Evolutionary conservation across 371 early-diverging fungal genomes (phyloP).

Genomic region (Zychaea mexicana): DNA sequence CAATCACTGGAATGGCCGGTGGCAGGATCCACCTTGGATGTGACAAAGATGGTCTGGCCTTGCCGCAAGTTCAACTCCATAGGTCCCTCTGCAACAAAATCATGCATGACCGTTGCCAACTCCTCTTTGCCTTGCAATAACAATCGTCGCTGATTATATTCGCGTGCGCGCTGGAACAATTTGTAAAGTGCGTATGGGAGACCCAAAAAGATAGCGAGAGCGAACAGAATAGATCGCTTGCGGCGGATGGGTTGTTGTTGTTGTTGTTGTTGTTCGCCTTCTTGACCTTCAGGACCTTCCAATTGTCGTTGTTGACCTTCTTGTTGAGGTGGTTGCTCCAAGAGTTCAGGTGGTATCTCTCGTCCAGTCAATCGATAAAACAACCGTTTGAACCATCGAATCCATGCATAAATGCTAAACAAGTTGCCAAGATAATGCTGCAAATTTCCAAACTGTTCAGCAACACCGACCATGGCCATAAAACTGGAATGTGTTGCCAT

Average conservation of each 20-base stretch:
- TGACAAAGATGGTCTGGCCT: constrained; percentile 88
- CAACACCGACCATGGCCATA: constrained; percentile 97
- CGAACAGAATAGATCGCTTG: constrained; percentile 75
- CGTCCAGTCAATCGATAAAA: constrained; percentile 30
- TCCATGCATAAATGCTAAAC: constrained; percentile 72
- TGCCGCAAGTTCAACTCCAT: constrained; percentile 80
- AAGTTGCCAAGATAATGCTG: constrained; percentile 81
- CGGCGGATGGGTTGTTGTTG: constrained; percentile 16
- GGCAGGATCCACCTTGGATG: constrained; percentile 74
- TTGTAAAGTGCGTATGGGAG: constrained; percentile 90
- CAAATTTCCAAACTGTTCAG: constrained; percentile 93
- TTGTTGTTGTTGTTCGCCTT: constrained; percentile 55
- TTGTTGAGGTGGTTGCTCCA: constrained; percentile 68
- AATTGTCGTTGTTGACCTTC: constrained; percentile 59
- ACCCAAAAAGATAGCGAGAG: constrained; percentile 82
- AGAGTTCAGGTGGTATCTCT: constrained; percentile 55
- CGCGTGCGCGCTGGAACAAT: constrained; percentile 58
- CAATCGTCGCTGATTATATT: constrained; percentile 35
- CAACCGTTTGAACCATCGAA: constrained; percentile 64
- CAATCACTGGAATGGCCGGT: constrained; percentile 76
- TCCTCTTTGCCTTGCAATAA: constrained; percentile 47
- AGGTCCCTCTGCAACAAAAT: constrained; percentile 75
- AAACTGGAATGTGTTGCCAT: constrained; percentile 96
- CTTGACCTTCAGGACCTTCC: constrained; percentile 64
- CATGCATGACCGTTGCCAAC: constrained; percentile 88